Conservation (phyloP, 148 eudicot species). For the Amaranthus hypochondriacus region DNA sequence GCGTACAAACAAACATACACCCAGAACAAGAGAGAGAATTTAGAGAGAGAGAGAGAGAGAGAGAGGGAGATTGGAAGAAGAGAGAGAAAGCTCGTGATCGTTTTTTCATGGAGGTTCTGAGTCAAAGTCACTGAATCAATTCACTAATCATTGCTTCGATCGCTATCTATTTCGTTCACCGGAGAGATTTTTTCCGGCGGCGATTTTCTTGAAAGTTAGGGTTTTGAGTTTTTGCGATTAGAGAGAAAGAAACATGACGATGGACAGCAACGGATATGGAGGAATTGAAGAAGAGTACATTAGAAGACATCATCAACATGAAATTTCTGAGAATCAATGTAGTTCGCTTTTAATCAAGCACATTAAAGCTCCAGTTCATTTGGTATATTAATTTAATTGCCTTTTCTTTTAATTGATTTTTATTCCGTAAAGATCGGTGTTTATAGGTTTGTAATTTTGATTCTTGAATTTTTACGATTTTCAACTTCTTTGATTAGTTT, state of each 20-base stretch:
- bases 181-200: slow-evolving; percentile 1
- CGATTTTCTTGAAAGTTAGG: slow-evolving; percentile 4
- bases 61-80: not conserved
- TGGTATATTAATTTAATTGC: slow-evolving; percentile 34
- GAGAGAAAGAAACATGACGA: slow-evolving; percentile 18
- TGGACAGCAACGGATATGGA: slow-evolving; percentile 38
- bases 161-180: not conserved
- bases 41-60: not conserved
- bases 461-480: not conserved
- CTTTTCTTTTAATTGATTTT: not conserved
- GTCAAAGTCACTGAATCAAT: slow-evolving; percentile 20
- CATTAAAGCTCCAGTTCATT: slow-evolving; percentile 75
- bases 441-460: not conserved
- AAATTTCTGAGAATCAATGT: slow-evolving; percentile 55
- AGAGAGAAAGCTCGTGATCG: slow-evolving; percentile 16
- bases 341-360: slow-evolving; percentile 71
- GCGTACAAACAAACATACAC: not conserved
- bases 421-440: not conserved
- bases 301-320: slow-evolving; percentile 54
- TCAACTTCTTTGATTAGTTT: not conserved
- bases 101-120: not conserved
- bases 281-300: slow-evolving; percentile 46
- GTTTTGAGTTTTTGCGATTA: slow-evolving; percentile 11
- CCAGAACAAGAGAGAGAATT: not conserved
- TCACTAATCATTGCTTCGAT: not conserved